Percentiles rank a stretch among this genome's conserved stretches.
Evolutionary conservation across 2,329 filamentous ascomycete genomes (phyloP).

Genomic region (Cladosporium sphaerospermum): DNA sequence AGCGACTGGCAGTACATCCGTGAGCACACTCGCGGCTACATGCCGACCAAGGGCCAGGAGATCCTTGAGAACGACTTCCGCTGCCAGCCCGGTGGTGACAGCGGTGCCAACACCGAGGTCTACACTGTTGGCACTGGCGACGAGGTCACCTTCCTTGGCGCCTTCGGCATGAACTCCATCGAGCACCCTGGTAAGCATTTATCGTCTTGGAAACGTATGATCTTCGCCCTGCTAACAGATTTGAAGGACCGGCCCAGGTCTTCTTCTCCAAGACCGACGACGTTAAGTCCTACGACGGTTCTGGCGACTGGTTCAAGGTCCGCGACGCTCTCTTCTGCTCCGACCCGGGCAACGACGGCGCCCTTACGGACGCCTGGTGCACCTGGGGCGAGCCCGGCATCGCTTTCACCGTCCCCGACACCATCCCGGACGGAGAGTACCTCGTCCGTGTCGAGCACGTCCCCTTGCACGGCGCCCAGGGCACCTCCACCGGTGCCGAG

Average conservation of each 20-base stretch:
- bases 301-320: conserved; percentile 20
- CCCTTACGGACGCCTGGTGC: conserved; percentile 13
- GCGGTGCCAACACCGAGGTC: conserved; percentile 30
- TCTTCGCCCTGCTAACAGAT: too few relatives aligned
- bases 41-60: conserved; percentile 24
- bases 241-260: conserved; percentile 14
- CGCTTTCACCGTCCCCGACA: conserved; percentile 39
- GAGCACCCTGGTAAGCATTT: conserved; percentile 19
- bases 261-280: conserved; percentile 23
- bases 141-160: conserved; percentile 16
- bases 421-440: conserved; percentile 50
- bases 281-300: conserved; percentile 14
- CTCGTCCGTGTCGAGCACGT: conserved; percentile 50
- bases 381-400: conserved; percentile 13
- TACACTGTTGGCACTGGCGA: conserved; percentile 19
- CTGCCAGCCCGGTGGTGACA: conserved; percentile 16
- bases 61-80: conserved; percentile 27
- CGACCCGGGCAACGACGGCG: conserved; percentile 3
- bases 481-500: conserved; percentile 23
- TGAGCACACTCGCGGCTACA: conserved; percentile 13
- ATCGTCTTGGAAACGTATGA: too few relatives aligned
- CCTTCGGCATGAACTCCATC: conserved; percentile 15
- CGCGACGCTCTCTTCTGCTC: conserved; percentile 12
- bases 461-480: conserved; percentile 48
- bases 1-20: conserved; percentile 45